These are phyloP conservation scores for Colletotrichum cordylinicola DNA, from an alignment of 2,329 filamentous ascomycete species.

Conservation along the genomic window DNA sequence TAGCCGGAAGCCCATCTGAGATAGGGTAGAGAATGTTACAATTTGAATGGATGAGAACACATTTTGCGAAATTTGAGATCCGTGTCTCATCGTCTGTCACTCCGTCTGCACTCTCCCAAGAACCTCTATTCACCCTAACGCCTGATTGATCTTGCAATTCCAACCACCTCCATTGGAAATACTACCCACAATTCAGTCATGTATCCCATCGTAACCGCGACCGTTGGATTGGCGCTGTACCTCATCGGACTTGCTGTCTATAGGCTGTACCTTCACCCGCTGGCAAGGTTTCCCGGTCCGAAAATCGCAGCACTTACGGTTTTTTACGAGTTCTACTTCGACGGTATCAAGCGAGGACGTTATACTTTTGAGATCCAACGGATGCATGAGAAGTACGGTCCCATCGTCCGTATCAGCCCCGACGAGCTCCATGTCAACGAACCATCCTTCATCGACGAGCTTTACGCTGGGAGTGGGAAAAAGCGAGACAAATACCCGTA, in stretches of 20 bases:
- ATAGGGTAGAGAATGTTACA: background rate
- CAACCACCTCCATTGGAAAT: background rate
- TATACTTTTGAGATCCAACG: background rate
- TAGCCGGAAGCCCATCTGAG: background rate
- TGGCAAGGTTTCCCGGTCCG: slow-evolving; percentile 27
- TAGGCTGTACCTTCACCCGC: slow-evolving; percentile 23
- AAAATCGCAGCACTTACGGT: slow-evolving; percentile 24
- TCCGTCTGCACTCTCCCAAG: background rate
- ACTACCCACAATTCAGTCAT: background rate
- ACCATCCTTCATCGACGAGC: slow-evolving; percentile 27
- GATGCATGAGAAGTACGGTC: slow-evolving; percentile 23
- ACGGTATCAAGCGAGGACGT: background rate
- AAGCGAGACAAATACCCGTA: background rate
- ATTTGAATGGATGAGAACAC: background rate
- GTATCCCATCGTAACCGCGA: background rate
- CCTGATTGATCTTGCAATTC: background rate
- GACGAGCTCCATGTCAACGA: slow-evolving; percentile 32
- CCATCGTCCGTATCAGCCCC: slow-evolving; percentile 44
- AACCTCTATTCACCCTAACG: background rate
- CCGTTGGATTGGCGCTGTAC: background rate
- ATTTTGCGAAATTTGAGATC: background rate
- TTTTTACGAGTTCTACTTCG: slow-evolving; percentile 9
- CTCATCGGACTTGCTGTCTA: slow-evolving; percentile 11
- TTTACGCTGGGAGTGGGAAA: slow-evolving; percentile 20
- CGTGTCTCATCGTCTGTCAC: background rate